Conservation (phyloP, 2,329 filamentous ascomycete genomes). For the Scytalidium lignicola region DNA sequence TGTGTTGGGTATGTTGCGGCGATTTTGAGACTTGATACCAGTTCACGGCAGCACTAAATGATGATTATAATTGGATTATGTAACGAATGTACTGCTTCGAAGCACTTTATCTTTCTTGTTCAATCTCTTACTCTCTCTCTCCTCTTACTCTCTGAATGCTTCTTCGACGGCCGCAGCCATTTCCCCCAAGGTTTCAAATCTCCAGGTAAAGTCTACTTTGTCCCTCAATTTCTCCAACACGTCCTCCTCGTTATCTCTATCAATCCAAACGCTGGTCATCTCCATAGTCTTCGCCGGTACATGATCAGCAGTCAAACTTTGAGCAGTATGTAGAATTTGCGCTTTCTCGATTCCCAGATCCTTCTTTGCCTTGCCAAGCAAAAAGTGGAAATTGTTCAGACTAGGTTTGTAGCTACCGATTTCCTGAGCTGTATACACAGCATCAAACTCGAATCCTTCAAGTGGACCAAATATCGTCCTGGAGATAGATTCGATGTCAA, state of each 20-base stretch:
- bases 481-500: constrained; percentile 47
- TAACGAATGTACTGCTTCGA: not conserved
- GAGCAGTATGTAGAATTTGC: constrained; percentile 60
- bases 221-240: constrained; percentile 32
- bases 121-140: too few species aligned
- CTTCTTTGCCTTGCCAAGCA: constrained; percentile 47
- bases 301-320: constrained; percentile 66
- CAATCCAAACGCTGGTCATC: constrained; percentile 58
- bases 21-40: not conserved
- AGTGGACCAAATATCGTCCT: constrained; percentile 40
- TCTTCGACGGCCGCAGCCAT: constrained; percentile 13
- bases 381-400: constrained; percentile 57
- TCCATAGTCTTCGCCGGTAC: constrained; percentile 54
- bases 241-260: constrained; percentile 31
- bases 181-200: constrained; percentile 45
- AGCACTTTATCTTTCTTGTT: not conserved
- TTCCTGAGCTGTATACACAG: constrained; percentile 62
- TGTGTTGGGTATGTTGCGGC: not conserved
- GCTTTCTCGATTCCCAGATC: constrained; percentile 49
- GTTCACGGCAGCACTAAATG: not conserved
- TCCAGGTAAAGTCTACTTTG: constrained; percentile 44
- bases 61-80: not conserved
- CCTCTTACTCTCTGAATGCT: constrained; percentile 2
- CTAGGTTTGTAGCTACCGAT: constrained; percentile 68
- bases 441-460: constrained; percentile 46